Evolutionary conservation across 106 monocot genomes (phyloP).

Genomic region (Iris macrosiphon): DNA sequence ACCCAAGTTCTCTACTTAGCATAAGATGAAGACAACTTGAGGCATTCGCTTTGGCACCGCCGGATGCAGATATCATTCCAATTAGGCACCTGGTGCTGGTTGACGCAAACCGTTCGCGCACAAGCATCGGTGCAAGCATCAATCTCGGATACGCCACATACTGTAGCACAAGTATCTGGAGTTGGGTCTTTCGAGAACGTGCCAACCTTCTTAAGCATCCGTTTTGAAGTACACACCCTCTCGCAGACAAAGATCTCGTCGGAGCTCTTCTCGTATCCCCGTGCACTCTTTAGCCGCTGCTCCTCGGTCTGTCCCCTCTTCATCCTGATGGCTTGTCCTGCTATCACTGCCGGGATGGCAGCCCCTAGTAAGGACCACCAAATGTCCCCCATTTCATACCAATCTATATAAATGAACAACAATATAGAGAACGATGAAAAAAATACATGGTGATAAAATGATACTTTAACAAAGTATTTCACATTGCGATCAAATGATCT

Average conservation of each 20-base stretch:
- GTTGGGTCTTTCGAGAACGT: slow-evolving; percentile 94
- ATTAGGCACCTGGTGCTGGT: slow-evolving; percentile 94
- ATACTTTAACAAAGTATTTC: too few relatives aligned
- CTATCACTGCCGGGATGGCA: slow-evolving; percentile 72
- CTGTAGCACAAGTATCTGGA: slow-evolving; percentile 85
- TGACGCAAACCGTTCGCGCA: slow-evolving; percentile 85
- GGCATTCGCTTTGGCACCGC: slow-evolving; percentile 87
- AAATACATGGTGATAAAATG: too few relatives aligned
- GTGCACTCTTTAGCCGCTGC: slow-evolving; percentile 47
- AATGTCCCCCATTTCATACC: slow-evolving; percentile 57
- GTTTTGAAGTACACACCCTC: slow-evolving; percentile 92
- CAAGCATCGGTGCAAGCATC: slow-evolving; percentile 97
- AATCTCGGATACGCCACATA: slow-evolving; percentile 84
- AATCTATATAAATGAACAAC: too few relatives aligned
- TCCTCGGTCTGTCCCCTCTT: slow-evolving; percentile 65
- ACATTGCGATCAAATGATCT: too few relatives aligned
- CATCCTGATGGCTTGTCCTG: slow-evolving; percentile 63
- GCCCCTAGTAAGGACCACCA: slow-evolving; percentile 90
- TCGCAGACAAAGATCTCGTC: slow-evolving; percentile 95
- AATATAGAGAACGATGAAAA: too few relatives aligned
- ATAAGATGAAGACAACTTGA: slow-evolving; percentile 65
- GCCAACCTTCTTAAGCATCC: slow-evolving; percentile 96
- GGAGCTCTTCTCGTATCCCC: slow-evolving; percentile 81
- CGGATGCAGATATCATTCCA: slow-evolving; percentile 97
- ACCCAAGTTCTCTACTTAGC: slow-evolving; percentile 9